Percentiles rank a stretch among this genome's conserved stretches.
Conservation (phyloP, 768 basidiomycete genomes). For the Phylloporus rhodoxanthus region DNA sequence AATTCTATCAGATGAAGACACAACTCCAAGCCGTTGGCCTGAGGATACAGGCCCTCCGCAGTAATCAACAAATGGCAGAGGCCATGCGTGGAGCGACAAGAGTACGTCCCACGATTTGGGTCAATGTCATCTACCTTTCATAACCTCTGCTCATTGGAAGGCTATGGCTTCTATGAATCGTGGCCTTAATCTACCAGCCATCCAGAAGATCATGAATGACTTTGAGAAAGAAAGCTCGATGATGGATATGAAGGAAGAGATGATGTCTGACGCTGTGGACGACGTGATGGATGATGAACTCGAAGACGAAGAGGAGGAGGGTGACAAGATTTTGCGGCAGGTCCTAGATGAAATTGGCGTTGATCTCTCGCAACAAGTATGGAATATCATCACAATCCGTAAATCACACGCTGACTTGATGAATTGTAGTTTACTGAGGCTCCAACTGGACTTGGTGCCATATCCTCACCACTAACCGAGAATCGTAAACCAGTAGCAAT, state of each 20-base stretch:
- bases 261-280: slow-evolving; percentile 99
- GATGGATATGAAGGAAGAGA: slow-evolving; percentile 99
- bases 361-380: slow-evolving; percentile 76
- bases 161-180: slow-evolving; percentile 99
- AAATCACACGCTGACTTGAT: slow-evolving; percentile 8
- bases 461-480: slow-evolving; percentile 55
- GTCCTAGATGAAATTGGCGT: slow-evolving; percentile 98
- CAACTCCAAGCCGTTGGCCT: slow-evolving; percentile 94
- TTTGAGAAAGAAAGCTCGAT: slow-evolving; percentile 95
- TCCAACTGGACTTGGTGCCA: slow-evolving; percentile 63
- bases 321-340: slow-evolving; percentile 91
- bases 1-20: slow-evolving; percentile 98
- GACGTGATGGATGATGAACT: slow-evolving; percentile 91
- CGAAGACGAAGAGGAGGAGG: slow-evolving; percentile 94
- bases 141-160: slow-evolving; percentile 36
- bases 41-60: slow-evolving; percentile 91
- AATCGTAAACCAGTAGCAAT: slow-evolving; percentile 79
- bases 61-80: slow-evolving; percentile 98
- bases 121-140: not conserved
- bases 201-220: slow-evolving; percentile 95
- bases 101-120: slow-evolving; percentile 43
- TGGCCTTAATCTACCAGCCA: slow-evolving; percentile 89
- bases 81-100: slow-evolving; percentile 98
- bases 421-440: slow-evolving; percentile 68
- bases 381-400: slow-evolving; percentile 1